Evolutionary conservation across 805 yeast species (phyloP), one percentile per base, ranked within the genome.

Genomic region (Yarrowia hollandica): DNA sequence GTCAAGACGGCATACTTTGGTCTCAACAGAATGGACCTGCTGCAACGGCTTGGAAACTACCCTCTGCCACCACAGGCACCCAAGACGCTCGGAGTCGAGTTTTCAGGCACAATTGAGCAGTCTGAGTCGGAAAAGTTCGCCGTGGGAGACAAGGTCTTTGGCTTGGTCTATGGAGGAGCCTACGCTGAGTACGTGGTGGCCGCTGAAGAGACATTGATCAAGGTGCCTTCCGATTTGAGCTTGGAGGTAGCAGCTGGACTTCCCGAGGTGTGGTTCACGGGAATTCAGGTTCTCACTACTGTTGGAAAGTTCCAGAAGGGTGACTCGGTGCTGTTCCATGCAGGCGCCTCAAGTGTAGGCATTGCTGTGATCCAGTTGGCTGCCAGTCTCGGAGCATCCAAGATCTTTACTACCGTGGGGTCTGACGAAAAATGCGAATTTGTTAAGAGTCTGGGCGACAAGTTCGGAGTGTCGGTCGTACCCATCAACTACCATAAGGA

Each of bases 191-290:
- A 64, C 41, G 68, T 73, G 14, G 67, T 63, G 2, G 69, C 72
- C 41, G 62, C 68, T 18, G 37, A 64, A 4, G 55, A 57, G 21
- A 65, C 68, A 10, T 60, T 74, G 34, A 48, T 65, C 16, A 62
- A 61, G 8, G 55, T 65, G 12, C 74, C 74, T 5, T 48, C 39
- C 1, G 62, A 61, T 4, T 18, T 73, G 41, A 38, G 65, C 9
- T 59, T 64, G 50, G 61, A 60, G 1, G 63, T 62, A 11, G 74
- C 74, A 1, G 74, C 75, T 1, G 64, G 69, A 0, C 59, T 74
- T 3, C 74, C 74, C 4, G 72, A 70, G 37, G 68, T 62, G 18
- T 74, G 77, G 77, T 65, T 71, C 34, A 67, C 74, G 5, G 77
- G 77, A 0, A 46, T 67, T 4, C 75, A 72, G 60, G 67, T 69